Percentiles rank a stretch among this genome's conserved stretches.
These are phyloP conservation scores for Sporothrix protearum DNA, from an alignment of 2,329 filamentous ascomycete species.

Conservation along the genomic window DNA sequence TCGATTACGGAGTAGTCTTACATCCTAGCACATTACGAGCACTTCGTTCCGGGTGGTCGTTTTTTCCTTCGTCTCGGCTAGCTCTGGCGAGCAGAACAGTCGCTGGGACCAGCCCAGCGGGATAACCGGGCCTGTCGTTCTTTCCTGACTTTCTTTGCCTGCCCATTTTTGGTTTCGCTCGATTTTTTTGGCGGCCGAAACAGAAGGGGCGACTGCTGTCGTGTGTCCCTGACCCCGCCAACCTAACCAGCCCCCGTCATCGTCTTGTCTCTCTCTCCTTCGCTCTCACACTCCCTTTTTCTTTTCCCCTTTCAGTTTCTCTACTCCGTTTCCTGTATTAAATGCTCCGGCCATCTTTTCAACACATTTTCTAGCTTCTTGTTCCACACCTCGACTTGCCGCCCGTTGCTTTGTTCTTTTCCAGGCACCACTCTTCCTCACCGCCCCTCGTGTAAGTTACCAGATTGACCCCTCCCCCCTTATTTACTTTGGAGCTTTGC, in stretches of 20 bases:
- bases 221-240: slow-evolving; percentile 19
- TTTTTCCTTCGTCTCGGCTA: background rate
- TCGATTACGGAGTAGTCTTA: too few species aligned
- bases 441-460: background rate
- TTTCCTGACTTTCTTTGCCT: background rate
- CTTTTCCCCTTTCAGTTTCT: background rate
- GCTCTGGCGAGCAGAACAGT: slow-evolving; percentile 8
- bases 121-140: slow-evolving; percentile 18
- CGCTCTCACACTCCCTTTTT: background rate
- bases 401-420: background rate
- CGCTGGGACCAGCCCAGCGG: slow-evolving; percentile 3
- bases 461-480: background rate
- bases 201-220: slow-evolving; percentile 13
- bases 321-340: background rate
- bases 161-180: background rate
- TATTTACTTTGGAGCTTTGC: background rate
- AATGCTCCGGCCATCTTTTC: background rate
- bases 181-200: background rate
- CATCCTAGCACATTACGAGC: background rate
- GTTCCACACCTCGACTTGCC: background rate
- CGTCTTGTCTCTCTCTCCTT: background rate
- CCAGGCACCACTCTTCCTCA: background rate
- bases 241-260: slow-evolving; percentile 5
- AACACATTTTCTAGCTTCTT: background rate
- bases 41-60: background rate